phyloP scores from a whole-genome alignment of 805 yeast genomes.

The Saccharomycopsis oosterbeekiorum region DNA sequence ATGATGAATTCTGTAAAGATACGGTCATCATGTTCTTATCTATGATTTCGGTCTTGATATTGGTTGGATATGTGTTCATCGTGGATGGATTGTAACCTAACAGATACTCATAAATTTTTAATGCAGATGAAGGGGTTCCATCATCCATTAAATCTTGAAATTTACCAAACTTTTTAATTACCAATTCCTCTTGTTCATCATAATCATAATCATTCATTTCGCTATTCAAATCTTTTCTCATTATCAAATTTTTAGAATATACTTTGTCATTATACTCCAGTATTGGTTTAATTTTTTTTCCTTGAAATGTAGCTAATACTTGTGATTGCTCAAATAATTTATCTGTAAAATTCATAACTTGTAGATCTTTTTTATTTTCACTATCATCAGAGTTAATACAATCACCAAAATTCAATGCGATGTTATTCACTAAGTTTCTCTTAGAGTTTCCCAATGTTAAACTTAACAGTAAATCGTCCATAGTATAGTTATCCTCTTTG shows the following conservation, averaged over 20 bases:
- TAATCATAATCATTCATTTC: neutral
- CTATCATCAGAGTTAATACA: neutral
- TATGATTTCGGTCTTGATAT: neutral
- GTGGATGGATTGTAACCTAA: neutral
- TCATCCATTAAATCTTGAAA: neutral
- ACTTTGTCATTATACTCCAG: conserved; percentile 5
- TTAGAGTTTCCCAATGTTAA: conserved; percentile 23
- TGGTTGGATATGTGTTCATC: neutral
- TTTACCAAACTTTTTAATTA: neutral
- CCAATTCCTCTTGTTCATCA: neutral
- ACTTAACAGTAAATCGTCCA: conserved; percentile 35
- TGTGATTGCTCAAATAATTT: neutral
- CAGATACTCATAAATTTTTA: neutral
- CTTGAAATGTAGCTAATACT: neutral
- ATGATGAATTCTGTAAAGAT: conserved; percentile 2
- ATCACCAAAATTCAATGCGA: conserved; percentile 6
- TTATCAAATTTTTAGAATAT: conserved; percentile 25
- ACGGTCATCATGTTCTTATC: neutral
- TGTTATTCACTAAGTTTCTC: conserved; percentile 5
- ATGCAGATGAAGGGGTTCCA: neutral
- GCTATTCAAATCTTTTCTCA: conserved; percentile 17
- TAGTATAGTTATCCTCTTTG: conserved; percentile 25
- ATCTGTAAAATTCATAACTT: neutral
- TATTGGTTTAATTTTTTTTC: neutral
- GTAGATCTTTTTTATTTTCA: neutral